Percentiles rank a stretch among this genome's conserved stretches.
Conservation (phyloP, 75 land plant species). For the Sequoiadendron giganteum region DNA sequence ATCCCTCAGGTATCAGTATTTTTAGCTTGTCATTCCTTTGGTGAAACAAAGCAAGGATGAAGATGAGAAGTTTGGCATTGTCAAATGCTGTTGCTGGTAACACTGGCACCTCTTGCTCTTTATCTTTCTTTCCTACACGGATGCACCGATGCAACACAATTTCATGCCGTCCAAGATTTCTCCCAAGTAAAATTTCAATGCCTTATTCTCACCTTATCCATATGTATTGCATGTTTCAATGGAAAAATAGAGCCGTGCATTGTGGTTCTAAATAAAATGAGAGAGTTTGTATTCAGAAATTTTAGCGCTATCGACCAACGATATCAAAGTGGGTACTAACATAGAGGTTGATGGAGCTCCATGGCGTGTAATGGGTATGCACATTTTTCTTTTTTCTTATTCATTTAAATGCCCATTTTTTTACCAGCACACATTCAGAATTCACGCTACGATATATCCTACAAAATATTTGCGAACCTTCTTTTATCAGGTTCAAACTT, state of each 20-base stretch:
- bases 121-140: neutral
- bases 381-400: neutral
- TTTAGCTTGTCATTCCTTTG: too few species aligned
- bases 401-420: too few species aligned
- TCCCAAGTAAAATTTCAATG: neutral
- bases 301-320: constrained; percentile 80
- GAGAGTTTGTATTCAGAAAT: constrained; percentile 38
- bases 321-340: constrained; percentile 76
- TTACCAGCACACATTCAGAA: too few species aligned
- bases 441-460: too few species aligned
- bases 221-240: neutral
- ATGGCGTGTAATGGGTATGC: constrained; percentile 83
- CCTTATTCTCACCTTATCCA: neutral
- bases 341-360: constrained; percentile 92
- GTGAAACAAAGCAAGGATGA: too few species aligned
- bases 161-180: neutral
- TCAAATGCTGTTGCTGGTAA: neutral
- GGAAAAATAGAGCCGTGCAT: neutral
- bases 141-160: neutral
- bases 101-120: neutral
- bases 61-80: neutral
- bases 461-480: neutral
- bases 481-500: neutral
- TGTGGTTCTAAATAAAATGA: neutral
- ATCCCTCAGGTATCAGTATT: too few species aligned